Evolutionary conservation across 257 asterid species (phyloP), one percentile per base, ranked within the genome.

Genomic region (Verbena officinalis): DNA sequence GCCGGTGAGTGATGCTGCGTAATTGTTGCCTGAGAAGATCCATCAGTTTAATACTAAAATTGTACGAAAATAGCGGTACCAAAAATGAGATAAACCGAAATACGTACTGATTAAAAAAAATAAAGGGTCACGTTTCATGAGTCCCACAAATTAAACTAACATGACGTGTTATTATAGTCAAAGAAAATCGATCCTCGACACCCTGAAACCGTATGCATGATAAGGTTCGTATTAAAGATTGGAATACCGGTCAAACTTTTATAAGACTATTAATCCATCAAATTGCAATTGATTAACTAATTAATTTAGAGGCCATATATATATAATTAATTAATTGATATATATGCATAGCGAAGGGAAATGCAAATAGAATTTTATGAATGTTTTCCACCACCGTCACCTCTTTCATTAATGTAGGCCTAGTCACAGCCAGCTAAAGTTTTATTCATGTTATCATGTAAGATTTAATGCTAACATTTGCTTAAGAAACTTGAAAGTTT

Each of bases 351-450:
- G 9, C 3, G n/a, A 27, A 27, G 2, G 5, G 2, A 5, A 43
- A 20, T 57, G 20, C 50, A 56, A 20, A 11, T 40, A 22, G 62
- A 39, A 16, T 39, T 34, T 34, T 20, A 36, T 42, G 9, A 21
- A 14, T 10, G 36, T 24, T 36, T 54, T 56, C 48, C 55, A 42
- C 50, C 78, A 67, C 81, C 81, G 78, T 45, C 78, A 30, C 34
- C n/a, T 62, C 43, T 42, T 30, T 58, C 17, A 48, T 12, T 40
- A 9, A 36, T 3, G 33, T 38, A 36, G n/a, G 66, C 67, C 40
- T 60, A 71, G 55, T 71, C 81, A 71, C 38, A 43, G 72, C 78
- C 81, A 76, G 78, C 78, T 72, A 51, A 65, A 57, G 15, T 65
- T 69, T 33, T 60, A 43, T 14, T 49, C 27, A 45, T 12, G 38